Evolutionary conservation across 2,329 filamentous ascomycete species (phyloP).

Genomic region (Paraphaeosphaeria minitans): DNA sequence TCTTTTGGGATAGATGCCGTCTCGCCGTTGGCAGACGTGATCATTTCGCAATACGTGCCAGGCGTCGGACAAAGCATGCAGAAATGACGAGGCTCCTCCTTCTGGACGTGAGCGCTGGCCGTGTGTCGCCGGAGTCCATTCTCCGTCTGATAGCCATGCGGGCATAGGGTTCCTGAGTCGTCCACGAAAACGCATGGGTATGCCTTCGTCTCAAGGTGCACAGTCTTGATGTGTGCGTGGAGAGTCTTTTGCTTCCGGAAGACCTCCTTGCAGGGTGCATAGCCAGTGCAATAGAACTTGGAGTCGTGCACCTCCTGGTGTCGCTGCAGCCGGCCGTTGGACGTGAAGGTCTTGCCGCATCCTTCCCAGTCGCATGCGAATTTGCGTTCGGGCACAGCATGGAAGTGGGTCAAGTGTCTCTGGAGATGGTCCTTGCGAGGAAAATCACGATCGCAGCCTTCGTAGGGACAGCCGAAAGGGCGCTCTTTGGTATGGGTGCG

Average conservation of each 20-base stretch:
- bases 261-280: slow-evolving; percentile 71
- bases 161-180: slow-evolving; percentile 62
- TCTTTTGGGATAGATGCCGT: slow-evolving; percentile 21
- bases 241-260: slow-evolving; percentile 90
- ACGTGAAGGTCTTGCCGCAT: slow-evolving; percentile 83
- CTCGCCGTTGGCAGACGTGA: slow-evolving; percentile 30
- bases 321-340: slow-evolving; percentile 74
- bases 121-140: slow-evolving; percentile 74
- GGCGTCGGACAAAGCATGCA: slow-evolving; percentile 70
- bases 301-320: slow-evolving; percentile 81
- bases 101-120: slow-evolving; percentile 69
- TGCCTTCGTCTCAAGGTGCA: slow-evolving; percentile 73
- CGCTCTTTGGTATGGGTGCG: slow-evolving; percentile 86
- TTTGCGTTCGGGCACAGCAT: slow-evolving; percentile 65
- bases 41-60: slow-evolving; percentile 40
- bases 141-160: slow-evolving; percentile 73
- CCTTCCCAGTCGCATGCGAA: slow-evolving; percentile 73
- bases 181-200: slow-evolving; percentile 71
- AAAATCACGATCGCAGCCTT: slow-evolving; percentile 80
- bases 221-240: slow-evolving; percentile 77
- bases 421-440: slow-evolving; percentile 84
- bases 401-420: slow-evolving; percentile 82
- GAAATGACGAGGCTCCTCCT: slow-evolving; percentile 62
- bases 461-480: slow-evolving; percentile 73
- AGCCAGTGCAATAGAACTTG: slow-evolving; percentile 74